phyloP scores from a whole-genome alignment of 2,329 filamentous ascomycete species.

The Coleophoma eucalyptorum region DNA sequence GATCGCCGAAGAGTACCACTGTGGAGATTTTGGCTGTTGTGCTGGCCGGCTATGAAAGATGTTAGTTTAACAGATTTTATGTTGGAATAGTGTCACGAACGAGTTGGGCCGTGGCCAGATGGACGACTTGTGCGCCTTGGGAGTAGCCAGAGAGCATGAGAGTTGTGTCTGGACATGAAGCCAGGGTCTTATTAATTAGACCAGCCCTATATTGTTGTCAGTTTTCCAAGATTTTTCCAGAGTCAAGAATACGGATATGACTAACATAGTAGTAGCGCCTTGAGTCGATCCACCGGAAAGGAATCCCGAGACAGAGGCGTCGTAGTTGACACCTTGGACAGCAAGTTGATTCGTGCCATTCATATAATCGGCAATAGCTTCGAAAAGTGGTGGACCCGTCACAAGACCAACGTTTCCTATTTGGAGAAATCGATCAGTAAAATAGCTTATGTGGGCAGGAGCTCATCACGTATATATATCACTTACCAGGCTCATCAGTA shows the following conservation, averaged over 20 bases:
- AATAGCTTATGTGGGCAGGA: not conserved
- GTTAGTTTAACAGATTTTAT: no score
- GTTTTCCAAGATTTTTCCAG: not conserved
- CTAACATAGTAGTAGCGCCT: conserved; percentile 38
- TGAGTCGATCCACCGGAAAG: conserved; percentile 38
- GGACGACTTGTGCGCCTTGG: conserved; percentile 23
- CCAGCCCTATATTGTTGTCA: conserved; percentile 9
- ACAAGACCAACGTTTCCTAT: conserved; percentile 23
- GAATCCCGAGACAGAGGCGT: conserved; percentile 41
- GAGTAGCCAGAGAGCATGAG: conserved; percentile 22
- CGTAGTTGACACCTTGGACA: conserved; percentile 51
- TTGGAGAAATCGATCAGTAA: not conserved
- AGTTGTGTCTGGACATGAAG: conserved; percentile 14
- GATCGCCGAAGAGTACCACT: conserved; percentile 22
- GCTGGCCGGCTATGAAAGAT: conserved; percentile 4
- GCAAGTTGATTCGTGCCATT: conserved; percentile 40
- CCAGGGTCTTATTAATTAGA: conserved; percentile 15
- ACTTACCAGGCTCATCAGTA: conserved; percentile 19
- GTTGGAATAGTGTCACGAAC: no score
- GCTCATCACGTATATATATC: no score
- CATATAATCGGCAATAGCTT: conserved; percentile 21
- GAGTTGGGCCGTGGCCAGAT: conserved; percentile 11
- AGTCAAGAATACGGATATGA: no score
- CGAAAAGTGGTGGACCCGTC: conserved; percentile 22
- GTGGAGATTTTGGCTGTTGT: conserved; percentile 15